These are phyloP conservation scores for Thymus quinquecostatus DNA, from an alignment of 257 asterid species.

Conservation along the genomic window DNA sequence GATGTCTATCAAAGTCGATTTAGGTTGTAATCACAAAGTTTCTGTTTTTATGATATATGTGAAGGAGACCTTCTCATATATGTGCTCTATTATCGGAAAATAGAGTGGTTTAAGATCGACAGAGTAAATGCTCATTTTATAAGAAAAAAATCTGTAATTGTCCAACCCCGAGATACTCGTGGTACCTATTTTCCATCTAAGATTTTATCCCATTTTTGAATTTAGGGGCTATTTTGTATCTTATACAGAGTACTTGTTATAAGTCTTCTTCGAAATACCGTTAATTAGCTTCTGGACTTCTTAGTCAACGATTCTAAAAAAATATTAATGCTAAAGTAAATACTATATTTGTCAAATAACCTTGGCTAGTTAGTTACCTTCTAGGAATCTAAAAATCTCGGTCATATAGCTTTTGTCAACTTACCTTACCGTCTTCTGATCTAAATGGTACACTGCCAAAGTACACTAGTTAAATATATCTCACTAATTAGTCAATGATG, in stretches of 20 bases:
- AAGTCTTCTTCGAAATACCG: slow-evolving; percentile 6
- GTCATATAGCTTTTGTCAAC: neutral
- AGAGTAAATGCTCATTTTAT: neutral
- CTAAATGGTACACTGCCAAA: slow-evolving; percentile 1
- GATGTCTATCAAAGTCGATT: slow-evolving; percentile 1
- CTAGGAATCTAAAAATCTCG: neutral
- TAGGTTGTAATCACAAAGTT: slow-evolving; percentile 8
- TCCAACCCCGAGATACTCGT: neutral
- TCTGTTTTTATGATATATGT: slow-evolving; percentile 2
- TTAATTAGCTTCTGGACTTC: neutral
- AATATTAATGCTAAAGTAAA: neutral
- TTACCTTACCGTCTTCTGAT: neutral
- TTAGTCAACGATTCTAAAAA: neutral
- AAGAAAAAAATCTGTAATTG: neutral
- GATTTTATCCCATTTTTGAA: slow-evolving; percentile 4
- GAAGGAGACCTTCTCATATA: neutral
- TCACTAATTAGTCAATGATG: neutral
- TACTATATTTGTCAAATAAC: neutral
- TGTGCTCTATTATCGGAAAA: slow-evolving; percentile 7
- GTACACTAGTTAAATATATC: neutral
- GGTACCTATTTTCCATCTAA: neutral
- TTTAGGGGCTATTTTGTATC: slow-evolving; percentile 7
- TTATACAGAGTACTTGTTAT: neutral
- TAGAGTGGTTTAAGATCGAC: neutral
- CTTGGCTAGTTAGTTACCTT: neutral